Evolutionary conservation across 106 monocot genomes (phyloP).

Genomic region (Gastrodia elata): DNA sequence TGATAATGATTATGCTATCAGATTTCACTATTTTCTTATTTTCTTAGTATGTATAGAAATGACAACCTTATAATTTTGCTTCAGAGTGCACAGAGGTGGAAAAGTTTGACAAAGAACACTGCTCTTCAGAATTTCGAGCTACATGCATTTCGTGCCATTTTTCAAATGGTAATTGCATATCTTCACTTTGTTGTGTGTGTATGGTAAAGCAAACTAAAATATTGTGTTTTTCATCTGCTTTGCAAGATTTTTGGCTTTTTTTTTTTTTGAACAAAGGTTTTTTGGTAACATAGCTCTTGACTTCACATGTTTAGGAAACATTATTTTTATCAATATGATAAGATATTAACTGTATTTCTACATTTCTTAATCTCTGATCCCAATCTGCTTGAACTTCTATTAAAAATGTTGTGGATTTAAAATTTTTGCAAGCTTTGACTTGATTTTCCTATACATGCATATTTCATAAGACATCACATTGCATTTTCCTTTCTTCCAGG

Average conservation of each 20-base stretch:
- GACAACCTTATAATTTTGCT: slow-evolving; percentile 2
- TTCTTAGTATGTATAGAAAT: neutral
- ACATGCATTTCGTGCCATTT: slow-evolving; percentile 85
- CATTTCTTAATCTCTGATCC: neutral
- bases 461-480: too few relatives aligned
- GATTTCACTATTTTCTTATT: neutral
- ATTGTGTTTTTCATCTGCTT: neutral
- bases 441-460: neutral
- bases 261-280: neutral
- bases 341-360: neutral
- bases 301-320: neutral
- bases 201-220: neutral
- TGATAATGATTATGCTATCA: neutral
- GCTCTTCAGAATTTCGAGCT: slow-evolving; percentile 81
- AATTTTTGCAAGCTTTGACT: neutral
- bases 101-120: slow-evolving; percentile 52
- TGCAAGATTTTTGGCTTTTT: neutral
- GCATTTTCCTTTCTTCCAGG: neutral
- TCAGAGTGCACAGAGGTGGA: slow-evolving; percentile 97
- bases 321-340: neutral
- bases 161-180: slow-evolving; percentile 60
- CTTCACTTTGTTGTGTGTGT: neutral
- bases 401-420: too few relatives aligned
- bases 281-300: neutral
- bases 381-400: neutral